Percentiles rank a stretch among this genome's conserved stretches.
Evolutionary conservation across 192 early-diverging fungal genomes (phyloP).

Genomic region (Entomortierella lignicola): DNA sequence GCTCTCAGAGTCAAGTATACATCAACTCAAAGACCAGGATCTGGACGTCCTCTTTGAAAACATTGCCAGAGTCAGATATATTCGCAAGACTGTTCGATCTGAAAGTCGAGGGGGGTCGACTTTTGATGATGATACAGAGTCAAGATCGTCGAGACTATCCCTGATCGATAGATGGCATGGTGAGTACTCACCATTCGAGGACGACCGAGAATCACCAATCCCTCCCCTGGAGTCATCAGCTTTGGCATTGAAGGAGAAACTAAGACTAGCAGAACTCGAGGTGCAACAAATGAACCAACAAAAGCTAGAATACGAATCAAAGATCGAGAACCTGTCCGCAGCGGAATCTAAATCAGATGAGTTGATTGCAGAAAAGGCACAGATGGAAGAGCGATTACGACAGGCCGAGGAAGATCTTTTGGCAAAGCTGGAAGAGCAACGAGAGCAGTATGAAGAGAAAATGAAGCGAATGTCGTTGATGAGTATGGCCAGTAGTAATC

Average conservation of each 20-base stretch:
- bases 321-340: conserved; percentile 58
- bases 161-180: conserved; percentile 27
- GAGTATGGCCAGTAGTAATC: conserved; percentile 11
- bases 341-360: conserved; percentile 49
- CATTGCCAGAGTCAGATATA: conserved; percentile 63
- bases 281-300: conserved; percentile 65
- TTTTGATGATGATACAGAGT: conserved; percentile 55
- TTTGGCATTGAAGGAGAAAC: conserved; percentile 55
- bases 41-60: conserved; percentile 60
- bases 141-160: conserved; percentile 40
- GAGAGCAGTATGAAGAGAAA: conserved; percentile 47
- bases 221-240: conserved; percentile 40
- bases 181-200: conserved; percentile 10
- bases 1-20: conserved; percentile 47
- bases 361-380: conserved; percentile 28
- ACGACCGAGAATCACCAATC: conserved; percentile 16
- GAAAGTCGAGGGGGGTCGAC: conserved; percentile 57
- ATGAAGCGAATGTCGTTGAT: conserved; percentile 49
- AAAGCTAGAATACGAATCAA: conserved; percentile 64
- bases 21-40: conserved; percentile 49
- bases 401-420: conserved; percentile 36
- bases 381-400: conserved; percentile 33
- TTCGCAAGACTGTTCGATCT: conserved; percentile 55
- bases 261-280: conserved; percentile 61
- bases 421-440: conserved; percentile 42